Evolutionary conservation across 2,329 filamentous ascomycete species (phyloP).

Genomic region (Aspergillus bombycis): DNA sequence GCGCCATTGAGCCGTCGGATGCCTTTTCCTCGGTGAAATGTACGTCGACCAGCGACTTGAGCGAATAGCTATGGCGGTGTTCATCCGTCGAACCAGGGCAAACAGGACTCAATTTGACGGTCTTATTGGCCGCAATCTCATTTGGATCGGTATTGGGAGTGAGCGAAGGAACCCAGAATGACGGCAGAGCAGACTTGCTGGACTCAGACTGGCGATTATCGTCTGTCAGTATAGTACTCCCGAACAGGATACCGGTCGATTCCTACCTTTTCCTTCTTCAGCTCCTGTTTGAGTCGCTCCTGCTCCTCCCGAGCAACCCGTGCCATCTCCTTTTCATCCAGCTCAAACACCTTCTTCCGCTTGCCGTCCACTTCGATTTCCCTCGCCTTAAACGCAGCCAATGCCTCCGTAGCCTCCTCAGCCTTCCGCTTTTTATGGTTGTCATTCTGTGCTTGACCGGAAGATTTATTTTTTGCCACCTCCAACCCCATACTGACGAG

Average conservation of each 20-base stretch:
- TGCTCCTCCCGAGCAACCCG: constrained; percentile 72
- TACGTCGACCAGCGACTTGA: constrained; percentile 76
- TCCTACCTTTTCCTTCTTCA: constrained; percentile 72
- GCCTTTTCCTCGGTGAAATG: constrained; percentile 74
- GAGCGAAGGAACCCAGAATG: constrained; percentile 90
- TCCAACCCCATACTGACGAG: constrained; percentile 72
- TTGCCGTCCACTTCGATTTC: constrained; percentile 51
- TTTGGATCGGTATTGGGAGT: constrained; percentile 67
- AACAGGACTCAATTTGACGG: constrained; percentile 67
- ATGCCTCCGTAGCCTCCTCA: constrained; percentile 31
- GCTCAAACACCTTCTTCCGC: constrained; percentile 76
- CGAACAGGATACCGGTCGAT: background rate
- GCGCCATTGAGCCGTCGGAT: constrained; percentile 48
- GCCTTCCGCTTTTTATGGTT: constrained; percentile 34
- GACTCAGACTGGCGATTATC: constrained; percentile 48
- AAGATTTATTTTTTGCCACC: constrained; percentile 27
- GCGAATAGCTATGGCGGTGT: constrained; percentile 71
- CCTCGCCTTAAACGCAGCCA: constrained; percentile 36
- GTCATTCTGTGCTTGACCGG: constrained; percentile 13
- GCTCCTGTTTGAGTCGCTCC: constrained; percentile 67
- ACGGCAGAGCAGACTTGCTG: constrained; percentile 71
- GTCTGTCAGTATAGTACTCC: background rate
- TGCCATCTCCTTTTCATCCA: constrained; percentile 76
- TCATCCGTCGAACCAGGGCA: constrained; percentile 75
- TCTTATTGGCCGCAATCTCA: constrained; percentile 61